Base-by-base conservation (phyloP, 306 rosid species). In the Vigna trinervia region DNA sequence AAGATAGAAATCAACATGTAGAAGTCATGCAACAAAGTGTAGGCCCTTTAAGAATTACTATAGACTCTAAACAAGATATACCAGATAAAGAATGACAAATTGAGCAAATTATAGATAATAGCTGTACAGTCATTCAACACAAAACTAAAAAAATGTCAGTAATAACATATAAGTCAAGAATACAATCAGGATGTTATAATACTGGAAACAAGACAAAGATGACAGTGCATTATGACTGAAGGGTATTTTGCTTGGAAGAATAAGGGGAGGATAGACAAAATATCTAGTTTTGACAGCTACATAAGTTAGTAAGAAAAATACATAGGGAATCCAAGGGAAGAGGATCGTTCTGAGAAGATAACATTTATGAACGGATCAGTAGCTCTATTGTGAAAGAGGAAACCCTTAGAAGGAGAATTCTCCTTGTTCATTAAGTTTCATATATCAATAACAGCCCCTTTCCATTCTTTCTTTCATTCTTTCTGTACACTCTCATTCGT, bases 11-110 rank as follows among this genome's bases (percentile, higher is more conserved):
- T 23, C 12, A 81, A 60, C 36, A 4, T 8, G 20, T 3, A 43
- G 23, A 72, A 48, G 53, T 71, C 47, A 61, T 60, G 68, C 56
- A 60, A 59, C 56, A 69, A 57, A 78, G 74, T 47, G 34, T 70
- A 60, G 19, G 20, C 56, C 77, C 52, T 57, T 78, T 22, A 45
- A 34, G 46, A 73, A 73, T 41, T 30, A 11, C 11, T 36, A 43
- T 45, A 38, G 63, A 32, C 48, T 80, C 54, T 34, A 64, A 28
- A 57, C 8, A 69, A 69, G 51, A 58, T 14, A 7, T 34, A 63
- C 54, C 71, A 13, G 6, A 43, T 17, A 78, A 20, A 78, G 64
- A 70, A 30, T 7, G 66, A 71, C 13, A 28, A 41, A 51, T 39
- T 23, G 41, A 43, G 73, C 2, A 71, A 62, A n/a, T 53, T 51